These are phyloP conservation scores for Wickerhamomyces sp. DNA, from an alignment of 1,139 yeast species.

Conservation along the genomic window DNA sequence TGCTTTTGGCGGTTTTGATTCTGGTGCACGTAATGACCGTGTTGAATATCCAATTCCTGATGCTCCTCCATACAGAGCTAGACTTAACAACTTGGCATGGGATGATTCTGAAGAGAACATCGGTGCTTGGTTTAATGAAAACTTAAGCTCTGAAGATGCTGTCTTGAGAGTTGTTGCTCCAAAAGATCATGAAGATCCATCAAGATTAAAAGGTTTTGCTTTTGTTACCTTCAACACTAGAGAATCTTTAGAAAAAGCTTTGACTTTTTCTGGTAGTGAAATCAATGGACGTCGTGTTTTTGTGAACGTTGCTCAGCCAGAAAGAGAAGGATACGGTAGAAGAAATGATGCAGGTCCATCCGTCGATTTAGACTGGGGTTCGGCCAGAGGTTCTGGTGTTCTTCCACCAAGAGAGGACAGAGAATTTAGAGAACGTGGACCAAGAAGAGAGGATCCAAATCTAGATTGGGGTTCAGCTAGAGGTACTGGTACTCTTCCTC, in stretches of 20 bases:
- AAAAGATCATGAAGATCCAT: slow-evolving; percentile 54
- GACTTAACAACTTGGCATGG: slow-evolving; percentile 84
- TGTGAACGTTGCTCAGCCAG: slow-evolving; percentile 90
- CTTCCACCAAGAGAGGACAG: slow-evolving; percentile 18
- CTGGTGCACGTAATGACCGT: slow-evolving; percentile 38
- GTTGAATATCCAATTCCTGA: slow-evolving; percentile 86
- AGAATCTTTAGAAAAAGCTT: slow-evolving; percentile 64
- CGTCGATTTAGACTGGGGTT: slow-evolving; percentile 46
- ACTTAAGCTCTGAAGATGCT: slow-evolving; percentile 53
- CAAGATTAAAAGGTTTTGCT: slow-evolving; percentile 79
- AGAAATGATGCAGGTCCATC: slow-evolving; percentile 36
- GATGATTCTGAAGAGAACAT: slow-evolving; percentile 67
- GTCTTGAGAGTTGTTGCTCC: slow-evolving; percentile 58
- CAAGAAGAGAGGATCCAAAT: slow-evolving; percentile 40
- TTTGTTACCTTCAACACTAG: slow-evolving; percentile 74
- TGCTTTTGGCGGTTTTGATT: slow-evolving; percentile 29
- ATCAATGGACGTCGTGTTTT: slow-evolving; percentile 75
- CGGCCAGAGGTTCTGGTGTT: slow-evolving; percentile 25
- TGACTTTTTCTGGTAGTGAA: slow-evolving; percentile 58
- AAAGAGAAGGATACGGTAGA: slow-evolving; percentile 39
- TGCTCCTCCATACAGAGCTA: slow-evolving; percentile 85
- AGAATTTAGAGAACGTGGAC: slow-evolving; percentile 33
- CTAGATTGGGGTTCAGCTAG: slow-evolving; percentile 47
- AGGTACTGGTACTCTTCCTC: slow-evolving; percentile 12
- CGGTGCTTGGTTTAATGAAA: slow-evolving; percentile 61